Conservation (phyloP, 495 filamentous ascomycete genomes). For the Cudoniella acicularis region DNA sequence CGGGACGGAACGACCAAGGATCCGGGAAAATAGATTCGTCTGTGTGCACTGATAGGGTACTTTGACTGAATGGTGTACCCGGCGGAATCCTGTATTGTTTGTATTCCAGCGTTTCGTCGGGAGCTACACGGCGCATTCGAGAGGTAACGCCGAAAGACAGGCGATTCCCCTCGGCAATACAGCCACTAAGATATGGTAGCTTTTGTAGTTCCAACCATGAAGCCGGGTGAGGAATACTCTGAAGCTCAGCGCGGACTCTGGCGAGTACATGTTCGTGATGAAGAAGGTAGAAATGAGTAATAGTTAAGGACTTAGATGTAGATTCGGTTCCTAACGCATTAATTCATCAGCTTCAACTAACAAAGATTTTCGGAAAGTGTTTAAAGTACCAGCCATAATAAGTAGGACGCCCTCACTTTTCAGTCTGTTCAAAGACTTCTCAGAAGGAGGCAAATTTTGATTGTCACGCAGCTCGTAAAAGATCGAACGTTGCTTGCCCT, state of each 20-base stretch:
- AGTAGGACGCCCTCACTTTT: constrained; percentile 27
- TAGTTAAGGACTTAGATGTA: constrained; percentile 22
- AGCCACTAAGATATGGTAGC: constrained; percentile 41
- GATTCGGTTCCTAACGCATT: constrained; percentile 17
- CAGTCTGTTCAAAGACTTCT: not conserved
- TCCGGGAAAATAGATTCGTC: constrained; percentile 42
- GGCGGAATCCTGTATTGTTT: constrained; percentile 21
- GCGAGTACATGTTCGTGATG: constrained; percentile 16
- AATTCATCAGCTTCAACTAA: not conserved
- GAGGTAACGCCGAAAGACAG: constrained; percentile 36
- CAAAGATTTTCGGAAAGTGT: not conserved
- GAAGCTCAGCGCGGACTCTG: constrained; percentile 27
- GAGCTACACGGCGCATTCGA: constrained; percentile 30
- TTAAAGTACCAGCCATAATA: constrained; percentile 28
- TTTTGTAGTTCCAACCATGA: constrained; percentile 31
- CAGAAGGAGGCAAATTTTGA: not conserved
- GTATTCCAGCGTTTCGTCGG: constrained; percentile 32
- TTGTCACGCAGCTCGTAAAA: constrained; percentile 9
- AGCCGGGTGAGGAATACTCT: constrained; percentile 11
- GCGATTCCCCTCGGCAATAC: constrained; percentile 34
- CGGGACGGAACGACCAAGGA: constrained; percentile 37
- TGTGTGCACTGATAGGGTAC: constrained; percentile 35
- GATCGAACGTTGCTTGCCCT: constrained; percentile 27
- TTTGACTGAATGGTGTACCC: constrained; percentile 41
- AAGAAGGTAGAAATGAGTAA: constrained; percentile 31